phyloP scores from a whole-genome alignment of 768 basidiomycete species.

The Mycena galericulata region DNA sequence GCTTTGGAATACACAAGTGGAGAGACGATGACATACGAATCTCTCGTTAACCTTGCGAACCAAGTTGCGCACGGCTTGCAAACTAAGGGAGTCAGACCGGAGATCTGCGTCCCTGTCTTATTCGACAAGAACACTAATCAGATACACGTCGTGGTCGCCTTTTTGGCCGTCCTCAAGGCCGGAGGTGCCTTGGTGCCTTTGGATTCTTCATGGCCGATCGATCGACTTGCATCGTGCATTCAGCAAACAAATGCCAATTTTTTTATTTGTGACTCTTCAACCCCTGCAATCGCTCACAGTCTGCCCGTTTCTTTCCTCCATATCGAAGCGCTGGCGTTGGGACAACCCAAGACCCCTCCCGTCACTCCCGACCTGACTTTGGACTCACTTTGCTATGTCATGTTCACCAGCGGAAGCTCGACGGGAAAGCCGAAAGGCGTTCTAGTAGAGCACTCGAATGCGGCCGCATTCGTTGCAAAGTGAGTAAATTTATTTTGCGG shows the following conservation, averaged over 20 bases:
- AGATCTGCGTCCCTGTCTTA: constrained; percentile 1
- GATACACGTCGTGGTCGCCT: background rate
- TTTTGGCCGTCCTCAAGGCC: constrained; percentile 8
- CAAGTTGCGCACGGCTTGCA: constrained; percentile 15
- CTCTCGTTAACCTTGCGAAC: constrained; percentile 7
- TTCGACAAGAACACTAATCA: background rate
- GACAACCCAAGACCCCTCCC: background rate
- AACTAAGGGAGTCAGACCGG: background rate
- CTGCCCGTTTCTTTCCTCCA: constrained; percentile 1
- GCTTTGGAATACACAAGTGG: constrained; percentile 6
- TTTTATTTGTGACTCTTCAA: constrained; percentile 1
- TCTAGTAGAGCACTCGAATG: background rate
- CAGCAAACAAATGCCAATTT: constrained; percentile 1
- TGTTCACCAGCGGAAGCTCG: constrained; percentile 8
- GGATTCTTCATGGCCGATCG: constrained; percentile 11
- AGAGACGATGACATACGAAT: constrained; percentile 1
- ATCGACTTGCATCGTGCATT: constrained; percentile 8
- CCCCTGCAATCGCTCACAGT: background rate
- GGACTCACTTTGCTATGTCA: constrained; percentile 8
- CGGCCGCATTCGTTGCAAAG: constrained; percentile 1
- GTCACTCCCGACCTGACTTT: background rate
- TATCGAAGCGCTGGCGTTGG: background rate
- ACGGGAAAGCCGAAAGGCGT: constrained; percentile 10
- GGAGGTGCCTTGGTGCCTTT: constrained; percentile 4
- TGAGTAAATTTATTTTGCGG: background rate